These are phyloP conservation scores for Aegilops bicornis DNA, from an alignment of 176 grass and related monocot species.

Conservation along the genomic window DNA sequence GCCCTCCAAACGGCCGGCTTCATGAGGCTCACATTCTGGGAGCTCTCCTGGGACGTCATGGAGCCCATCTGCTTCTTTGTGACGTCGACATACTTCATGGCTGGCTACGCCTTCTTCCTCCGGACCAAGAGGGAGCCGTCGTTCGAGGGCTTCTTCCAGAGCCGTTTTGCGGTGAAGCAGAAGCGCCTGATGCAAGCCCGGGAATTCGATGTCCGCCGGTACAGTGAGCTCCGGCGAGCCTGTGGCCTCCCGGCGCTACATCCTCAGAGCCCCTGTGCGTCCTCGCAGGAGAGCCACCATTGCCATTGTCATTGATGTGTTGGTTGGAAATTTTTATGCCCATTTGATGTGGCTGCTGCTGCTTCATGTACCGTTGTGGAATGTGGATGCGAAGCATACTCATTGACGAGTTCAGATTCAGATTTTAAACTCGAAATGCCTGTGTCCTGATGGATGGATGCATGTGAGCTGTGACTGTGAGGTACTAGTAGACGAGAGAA, in stretches of 20 bases:
- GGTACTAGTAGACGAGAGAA: not conserved
- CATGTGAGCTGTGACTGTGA: not conserved
- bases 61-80: slow-evolving; percentile 98
- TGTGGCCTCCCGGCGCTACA: slow-evolving; percentile 30
- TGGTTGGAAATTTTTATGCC: slow-evolving; percentile 15
- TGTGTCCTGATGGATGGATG: not conserved
- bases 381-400: slow-evolving; percentile 36
- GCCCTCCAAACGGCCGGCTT: slow-evolving; percentile 69
- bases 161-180: slow-evolving; percentile 62
- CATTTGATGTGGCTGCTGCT: slow-evolving; percentile 20
- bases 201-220: slow-evolving; percentile 56
- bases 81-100: slow-evolving; percentile 88
- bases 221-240: slow-evolving; percentile 56
- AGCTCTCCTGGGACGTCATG: slow-evolving; percentile 99
- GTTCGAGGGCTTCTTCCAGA: slow-evolving; percentile 86
- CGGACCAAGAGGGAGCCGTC: slow-evolving; percentile 83
- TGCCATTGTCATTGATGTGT: slow-evolving; percentile 48
- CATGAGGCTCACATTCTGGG: slow-evolving; percentile 95
- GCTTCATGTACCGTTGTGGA: slow-evolving; percentile 38
- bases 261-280: not conserved
- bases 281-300: slow-evolving; percentile 6
- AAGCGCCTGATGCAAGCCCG: slow-evolving; percentile 49
- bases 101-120: slow-evolving; percentile 87
- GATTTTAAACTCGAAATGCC: slow-evolving; percentile 17
- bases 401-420: slow-evolving; percentile 1